phyloP scores from a whole-genome alignment of 148 eudicot genomes.

The Fallopia convolvulus region DNA sequence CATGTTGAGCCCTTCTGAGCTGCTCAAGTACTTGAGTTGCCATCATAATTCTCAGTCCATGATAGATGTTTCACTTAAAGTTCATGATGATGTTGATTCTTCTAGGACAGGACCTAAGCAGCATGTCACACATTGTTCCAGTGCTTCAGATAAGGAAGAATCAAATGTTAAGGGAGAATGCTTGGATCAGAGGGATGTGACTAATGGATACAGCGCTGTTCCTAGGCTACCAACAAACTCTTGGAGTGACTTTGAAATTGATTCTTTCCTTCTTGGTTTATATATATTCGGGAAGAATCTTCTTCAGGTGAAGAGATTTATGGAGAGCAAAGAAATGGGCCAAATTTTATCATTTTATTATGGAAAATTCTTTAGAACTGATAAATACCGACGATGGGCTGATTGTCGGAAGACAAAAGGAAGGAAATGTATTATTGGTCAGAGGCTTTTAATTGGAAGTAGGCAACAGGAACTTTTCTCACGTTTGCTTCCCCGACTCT shows the following conservation, averaged over 20 bases:
- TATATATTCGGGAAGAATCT: constrained; percentile 21
- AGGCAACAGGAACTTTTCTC: constrained; percentile 52
- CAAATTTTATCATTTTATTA: constrained; percentile 38
- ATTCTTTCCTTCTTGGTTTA: constrained; percentile 21
- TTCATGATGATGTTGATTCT: not conserved
- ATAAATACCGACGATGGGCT: constrained; percentile 41
- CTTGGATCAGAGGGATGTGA: constrained; percentile 1
- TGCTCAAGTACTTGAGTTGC: constrained; percentile 12
- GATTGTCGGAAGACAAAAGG: constrained; percentile 36
- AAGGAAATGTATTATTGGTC: constrained; percentile 36
- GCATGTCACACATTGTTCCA: not conserved
- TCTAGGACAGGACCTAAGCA: not conserved
- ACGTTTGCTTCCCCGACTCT: constrained; percentile 35
- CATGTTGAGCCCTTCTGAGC: constrained; percentile 15
- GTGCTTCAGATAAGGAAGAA: constrained; percentile 6
- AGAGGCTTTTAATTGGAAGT: constrained; percentile 40
- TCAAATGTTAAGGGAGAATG: not conserved
- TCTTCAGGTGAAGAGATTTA: constrained; percentile 19
- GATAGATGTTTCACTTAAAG: constrained; percentile 2
- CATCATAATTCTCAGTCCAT: constrained; percentile 14
- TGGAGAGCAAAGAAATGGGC: constrained; percentile 30
- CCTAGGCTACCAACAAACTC: constrained; percentile 22
- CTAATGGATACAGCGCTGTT: constrained; percentile 19
- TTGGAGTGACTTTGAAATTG: constrained; percentile 21
- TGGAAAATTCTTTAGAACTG: constrained; percentile 36